These are phyloP conservation scores for Davidsoniella australis DNA, from an alignment of 2,329 filamentous ascomycete species.

Conservation along the genomic window DNA sequence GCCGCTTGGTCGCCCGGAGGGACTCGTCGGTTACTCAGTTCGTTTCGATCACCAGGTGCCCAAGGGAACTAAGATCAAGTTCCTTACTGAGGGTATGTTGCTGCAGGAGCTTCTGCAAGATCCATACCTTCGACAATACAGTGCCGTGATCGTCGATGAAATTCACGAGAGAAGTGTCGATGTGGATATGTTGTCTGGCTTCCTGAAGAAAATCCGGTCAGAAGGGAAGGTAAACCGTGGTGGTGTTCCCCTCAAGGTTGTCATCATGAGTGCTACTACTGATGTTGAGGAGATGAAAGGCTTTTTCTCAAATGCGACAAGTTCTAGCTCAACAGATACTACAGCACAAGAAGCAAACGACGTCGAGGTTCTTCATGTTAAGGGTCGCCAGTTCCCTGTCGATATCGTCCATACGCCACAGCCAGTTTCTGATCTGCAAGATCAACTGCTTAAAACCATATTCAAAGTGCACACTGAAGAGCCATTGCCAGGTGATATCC, in stretches of 20 bases:
- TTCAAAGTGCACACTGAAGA: constrained; percentile 78
- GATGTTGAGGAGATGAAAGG: constrained; percentile 59
- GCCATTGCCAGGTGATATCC: constrained; percentile 79
- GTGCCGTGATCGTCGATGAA: constrained; percentile 82
- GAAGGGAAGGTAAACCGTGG: constrained; percentile 46
- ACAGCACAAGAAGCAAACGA: neutral
- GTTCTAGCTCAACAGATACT: neutral
- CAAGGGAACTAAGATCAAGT: constrained; percentile 76
- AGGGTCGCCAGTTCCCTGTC: constrained; percentile 78
- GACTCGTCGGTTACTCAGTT: constrained; percentile 75
- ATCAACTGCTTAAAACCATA: constrained; percentile 63
- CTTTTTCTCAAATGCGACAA: constrained; percentile 38
- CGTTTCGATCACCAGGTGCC: constrained; percentile 80
- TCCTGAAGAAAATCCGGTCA: constrained; percentile 60
- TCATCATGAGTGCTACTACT: constrained; percentile 94
- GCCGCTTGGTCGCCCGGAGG: constrained; percentile 25
- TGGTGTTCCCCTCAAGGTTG: constrained; percentile 64
- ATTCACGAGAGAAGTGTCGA: constrained; percentile 93
- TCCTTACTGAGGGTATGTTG: constrained; percentile 89
- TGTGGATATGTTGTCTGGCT: constrained; percentile 79
- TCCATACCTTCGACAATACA: constrained; percentile 67
- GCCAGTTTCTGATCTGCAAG: constrained; percentile 65
- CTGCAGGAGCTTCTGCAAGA: constrained; percentile 85
- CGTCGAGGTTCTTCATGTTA: constrained; percentile 36
- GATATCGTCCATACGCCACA: constrained; percentile 56